Base-by-base conservation (phyloP, 371 early-diverging fungal genomes). In the Mucor piriformis region DNA sequence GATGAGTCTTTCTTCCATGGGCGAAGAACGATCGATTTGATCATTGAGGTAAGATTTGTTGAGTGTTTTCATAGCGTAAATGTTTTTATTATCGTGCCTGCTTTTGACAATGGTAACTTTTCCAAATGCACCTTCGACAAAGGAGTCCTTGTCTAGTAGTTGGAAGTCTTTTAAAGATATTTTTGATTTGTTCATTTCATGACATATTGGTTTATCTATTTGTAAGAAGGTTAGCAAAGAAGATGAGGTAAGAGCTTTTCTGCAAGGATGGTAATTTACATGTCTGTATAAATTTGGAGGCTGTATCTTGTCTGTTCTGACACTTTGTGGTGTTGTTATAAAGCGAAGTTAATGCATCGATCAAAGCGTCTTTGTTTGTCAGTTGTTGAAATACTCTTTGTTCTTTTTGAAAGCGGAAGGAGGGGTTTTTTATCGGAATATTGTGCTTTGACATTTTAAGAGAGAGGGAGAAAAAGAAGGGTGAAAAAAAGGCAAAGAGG, bases 61-160 rank as follows among this genome's bases (percentile, higher is more conserved):
- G 27, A 97, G 83, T 7, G 89, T 88, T 67, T 99, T 99, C 94
- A 98, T 92, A 4, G 99, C 99, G 73, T 96, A 99, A 12, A 94
- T 83, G 18, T 82, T 76, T 0, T 46, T 12, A 60, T 91, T 88
- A 24, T 63, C 42, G 0, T 52, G 46, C 21, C 88, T 91, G 46
- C 83, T 83, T 25, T 84, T 74, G 1, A 94, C 94, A 35, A 94
- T 54, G 1, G 59, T 63, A 2, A 67, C 67, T 52, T 67, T 59
- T 32, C 67, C 63, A 51, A 67, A 67, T 2, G 59, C 67, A 3
- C 67, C 67, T 55, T 58, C 55, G 6, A 63, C 67, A 52, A 54
- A 63, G 6, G 51, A 43, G 16, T 67, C 50, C 50, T 63, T 55
- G 40, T 63, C 32, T n/a, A 67, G 47, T 12, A 63, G 20, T 27